Conservation (phyloP, 257 asterid genomes). For the Ajuga chamaepitys region DNA sequence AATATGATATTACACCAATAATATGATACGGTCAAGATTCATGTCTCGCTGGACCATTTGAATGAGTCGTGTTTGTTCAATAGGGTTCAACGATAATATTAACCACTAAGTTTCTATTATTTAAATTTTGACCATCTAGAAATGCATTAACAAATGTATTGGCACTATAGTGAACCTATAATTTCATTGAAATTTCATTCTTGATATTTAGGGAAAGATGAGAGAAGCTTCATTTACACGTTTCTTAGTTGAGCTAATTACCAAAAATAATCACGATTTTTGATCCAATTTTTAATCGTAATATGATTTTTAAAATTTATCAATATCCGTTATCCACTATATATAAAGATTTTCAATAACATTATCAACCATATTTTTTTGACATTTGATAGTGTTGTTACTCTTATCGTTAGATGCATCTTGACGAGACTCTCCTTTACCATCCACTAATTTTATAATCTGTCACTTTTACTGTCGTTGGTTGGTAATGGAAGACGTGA, state of each 20-base stretch:
- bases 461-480: too few species aligned
- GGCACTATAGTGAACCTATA: neutral
- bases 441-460: too few species aligned
- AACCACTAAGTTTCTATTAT: conserved; percentile 9
- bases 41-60: conserved; percentile 12
- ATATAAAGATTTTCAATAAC: too few species aligned
- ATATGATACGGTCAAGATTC: conserved; percentile 15
- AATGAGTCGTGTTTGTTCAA: conserved; percentile 21
- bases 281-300: too few species aligned
- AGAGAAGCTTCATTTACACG: neutral
- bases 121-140: conserved; percentile 18
- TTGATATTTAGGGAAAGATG: neutral
- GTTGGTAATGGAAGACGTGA: too few species aligned
- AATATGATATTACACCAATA: neutral
- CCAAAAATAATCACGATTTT: too few species aligned
- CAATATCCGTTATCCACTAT: too few species aligned
- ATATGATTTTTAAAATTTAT: too few species aligned
- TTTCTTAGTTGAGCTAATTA: neutral
- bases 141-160: neutral
- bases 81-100: conserved; percentile 1
- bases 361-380: too few species aligned
- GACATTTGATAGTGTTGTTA: too few species aligned
- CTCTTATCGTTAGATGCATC: too few species aligned
- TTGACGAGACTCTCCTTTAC: too few species aligned
- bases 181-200: neutral